phyloP scores from a whole-genome alignment of 1,139 yeast species.

The Eremothecium cymbalariae region DNA sequence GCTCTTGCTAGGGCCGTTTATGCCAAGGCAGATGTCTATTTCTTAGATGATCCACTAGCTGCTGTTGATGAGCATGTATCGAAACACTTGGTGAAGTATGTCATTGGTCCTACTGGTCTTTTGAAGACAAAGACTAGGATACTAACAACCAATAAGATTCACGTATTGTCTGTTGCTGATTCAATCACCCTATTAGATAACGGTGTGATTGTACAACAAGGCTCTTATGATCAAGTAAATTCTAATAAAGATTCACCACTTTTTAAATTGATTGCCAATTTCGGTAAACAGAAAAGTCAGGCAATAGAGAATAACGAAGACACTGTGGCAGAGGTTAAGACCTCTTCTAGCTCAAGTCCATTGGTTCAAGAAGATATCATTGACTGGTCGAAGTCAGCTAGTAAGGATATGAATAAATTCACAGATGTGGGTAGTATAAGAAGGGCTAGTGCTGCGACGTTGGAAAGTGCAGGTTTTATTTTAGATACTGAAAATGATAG shows the following conservation, averaged over 20 bases:
- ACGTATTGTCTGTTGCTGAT: constrained; percentile 74
- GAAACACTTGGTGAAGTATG: constrained; percentile 68
- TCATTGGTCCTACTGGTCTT: constrained; percentile 74
- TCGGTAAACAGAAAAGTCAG: constrained; percentile 41
- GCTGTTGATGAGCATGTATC: constrained; percentile 97
- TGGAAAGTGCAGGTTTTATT: constrained; percentile 36
- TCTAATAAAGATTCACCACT: constrained; percentile 45
- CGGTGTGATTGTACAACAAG: constrained; percentile 75
- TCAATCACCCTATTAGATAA: constrained; percentile 62
- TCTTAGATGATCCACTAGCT: constrained; percentile 86
- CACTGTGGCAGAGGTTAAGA: constrained; percentile 9
- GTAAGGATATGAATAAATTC: constrained; percentile 20
- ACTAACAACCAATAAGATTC: constrained; percentile 82
- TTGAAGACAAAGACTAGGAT: constrained; percentile 68
- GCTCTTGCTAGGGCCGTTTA: constrained; percentile 93
- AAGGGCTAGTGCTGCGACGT: constrained; percentile 62
- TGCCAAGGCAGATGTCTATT: constrained; percentile 84
- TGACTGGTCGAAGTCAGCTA: constrained; percentile 5
- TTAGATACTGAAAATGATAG: constrained; percentile 42
- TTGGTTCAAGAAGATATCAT: constrained; percentile 11
- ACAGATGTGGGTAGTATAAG: constrained; percentile 44
- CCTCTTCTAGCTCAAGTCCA: constrained; percentile 28
- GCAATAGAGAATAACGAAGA: constrained; percentile 7
- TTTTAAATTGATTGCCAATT: constrained; percentile 60
- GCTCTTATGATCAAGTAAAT: constrained; percentile 54